These are phyloP conservation scores for Ophiocordyceps australis DNA, from an alignment of 2,329 filamentous ascomycete species.

Conservation along the genomic window DNA sequence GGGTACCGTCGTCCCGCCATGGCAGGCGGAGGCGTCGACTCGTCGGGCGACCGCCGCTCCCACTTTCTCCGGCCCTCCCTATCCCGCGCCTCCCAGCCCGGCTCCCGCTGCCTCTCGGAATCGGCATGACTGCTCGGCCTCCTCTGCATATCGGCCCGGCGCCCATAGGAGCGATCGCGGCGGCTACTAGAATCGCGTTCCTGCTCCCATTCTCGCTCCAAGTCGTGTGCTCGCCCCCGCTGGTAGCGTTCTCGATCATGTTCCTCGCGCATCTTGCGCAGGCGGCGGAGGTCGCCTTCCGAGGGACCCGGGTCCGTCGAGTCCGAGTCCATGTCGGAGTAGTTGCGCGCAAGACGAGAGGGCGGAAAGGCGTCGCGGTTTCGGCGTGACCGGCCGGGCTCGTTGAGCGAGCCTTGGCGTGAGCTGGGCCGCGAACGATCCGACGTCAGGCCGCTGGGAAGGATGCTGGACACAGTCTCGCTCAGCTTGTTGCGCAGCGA, in stretches of 20 bases:
- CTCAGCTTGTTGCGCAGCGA: conserved; percentile 22
- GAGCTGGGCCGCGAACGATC: conserved; percentile 19
- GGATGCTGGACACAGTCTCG: conserved; percentile 24
- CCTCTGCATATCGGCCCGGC: conserved; percentile 20
- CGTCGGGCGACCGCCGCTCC: conserved; percentile 15
- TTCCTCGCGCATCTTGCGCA: conserved; percentile 7
- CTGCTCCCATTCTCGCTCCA: conserved; percentile 12
- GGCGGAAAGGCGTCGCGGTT: conserved; percentile 20
- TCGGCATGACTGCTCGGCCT: conserved; percentile 32
- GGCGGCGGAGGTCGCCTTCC: conserved; percentile 12
- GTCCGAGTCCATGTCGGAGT: conserved; percentile 21
- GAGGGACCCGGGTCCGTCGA: conserved; percentile 15
- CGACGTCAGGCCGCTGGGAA: conserved; percentile 16
- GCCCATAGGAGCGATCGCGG: conserved; percentile 15
- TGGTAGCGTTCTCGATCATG: conserved; percentile 13
- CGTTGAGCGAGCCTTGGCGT: conserved; percentile 12
- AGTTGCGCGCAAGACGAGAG: conserved; percentile 20
- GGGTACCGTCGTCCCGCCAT: conserved; percentile 19
- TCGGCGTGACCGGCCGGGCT: conserved; percentile 13
- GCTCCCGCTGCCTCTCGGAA: conserved; percentile 21
- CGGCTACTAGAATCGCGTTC: conserved; percentile 12
- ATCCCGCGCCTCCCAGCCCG: conserved; percentile 13
- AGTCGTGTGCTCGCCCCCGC: conserved; percentile 13
- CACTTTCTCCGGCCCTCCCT: conserved; percentile 16
- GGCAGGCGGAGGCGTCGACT: conserved; percentile 11